Conservation (phyloP, 352 stramenopile genomes). For the Globisporangium uncinulatum region DNA sequence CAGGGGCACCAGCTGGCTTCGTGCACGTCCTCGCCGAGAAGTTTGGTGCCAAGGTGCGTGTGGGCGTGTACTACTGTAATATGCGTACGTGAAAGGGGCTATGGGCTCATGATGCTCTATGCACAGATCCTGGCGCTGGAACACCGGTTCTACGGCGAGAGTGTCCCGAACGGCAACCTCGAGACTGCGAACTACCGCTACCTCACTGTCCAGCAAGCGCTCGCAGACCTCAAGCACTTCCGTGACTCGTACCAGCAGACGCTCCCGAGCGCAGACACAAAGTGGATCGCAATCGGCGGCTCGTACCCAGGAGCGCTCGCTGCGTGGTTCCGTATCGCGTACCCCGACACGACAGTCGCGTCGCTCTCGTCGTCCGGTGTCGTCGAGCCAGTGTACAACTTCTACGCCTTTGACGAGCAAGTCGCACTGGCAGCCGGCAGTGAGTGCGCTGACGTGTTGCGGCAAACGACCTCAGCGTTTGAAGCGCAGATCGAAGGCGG, state of each 20-base stretch:
- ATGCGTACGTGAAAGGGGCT: background rate
- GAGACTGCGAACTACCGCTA: slow-evolving; percentile 69
- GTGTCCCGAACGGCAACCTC: slow-evolving; percentile 68
- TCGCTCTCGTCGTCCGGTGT: slow-evolving; percentile 73
- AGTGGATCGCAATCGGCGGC: slow-evolving; percentile 75
- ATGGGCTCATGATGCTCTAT: background rate
- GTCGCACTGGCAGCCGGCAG: slow-evolving; percentile 51
- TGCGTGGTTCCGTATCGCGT: slow-evolving; percentile 77
- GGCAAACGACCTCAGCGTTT: slow-evolving; percentile 56
- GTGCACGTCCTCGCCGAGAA: slow-evolving; percentile 68
- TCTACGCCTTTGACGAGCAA: slow-evolving; percentile 79
- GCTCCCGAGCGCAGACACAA: slow-evolving; percentile 22
- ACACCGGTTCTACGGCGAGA: slow-evolving; percentile 87
- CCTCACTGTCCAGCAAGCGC: slow-evolving; percentile 79
- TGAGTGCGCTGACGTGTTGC: slow-evolving; percentile 58
- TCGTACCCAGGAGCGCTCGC: slow-evolving; percentile 81
- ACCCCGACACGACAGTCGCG: slow-evolving; percentile 71
- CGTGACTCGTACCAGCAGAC: slow-evolving; percentile 58
- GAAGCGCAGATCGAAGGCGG: slow-evolving; percentile 44
- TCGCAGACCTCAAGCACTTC: slow-evolving; percentile 84
- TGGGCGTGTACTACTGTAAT: too few species aligned
- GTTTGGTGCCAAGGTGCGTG: slow-evolving; percentile 61
- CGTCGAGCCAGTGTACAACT: slow-evolving; percentile 75
- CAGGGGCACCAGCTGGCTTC: slow-evolving; percentile 54
- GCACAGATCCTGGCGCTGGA: slow-evolving; percentile 73